Evolutionary conservation across 106 monocot genomes (phyloP), one percentile per base, ranked within the genome.

Genomic region (Phalaenopsis aphrodite): DNA sequence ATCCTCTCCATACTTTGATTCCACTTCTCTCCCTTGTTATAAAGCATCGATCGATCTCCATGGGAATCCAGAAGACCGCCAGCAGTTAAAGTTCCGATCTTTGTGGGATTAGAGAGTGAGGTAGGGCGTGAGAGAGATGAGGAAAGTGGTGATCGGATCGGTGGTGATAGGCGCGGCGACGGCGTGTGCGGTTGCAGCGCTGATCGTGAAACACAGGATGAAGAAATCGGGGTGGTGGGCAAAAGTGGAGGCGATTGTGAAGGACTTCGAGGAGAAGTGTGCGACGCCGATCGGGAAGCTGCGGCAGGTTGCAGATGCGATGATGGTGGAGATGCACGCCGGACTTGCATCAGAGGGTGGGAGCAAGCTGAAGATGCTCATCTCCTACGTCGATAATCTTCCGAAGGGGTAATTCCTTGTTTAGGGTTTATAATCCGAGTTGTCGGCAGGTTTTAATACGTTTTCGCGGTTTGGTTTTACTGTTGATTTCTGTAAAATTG

Each of bases 361-460:
- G 11, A 96, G 91, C 85, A 89, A 89, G 83, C 94, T 98, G 45
- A 94, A 98, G 92, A 98, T 98, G 97, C 90, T 98, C 79, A 89
- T 98, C 75, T 92, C 94, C 87, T 98, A 89, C 75, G 97, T 94
- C 48, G 92, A 98, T 49, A 92, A 88, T 47, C 92, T 98, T 77
- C 97, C 97, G 65, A 94, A 92, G 36, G 97, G 97, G 96, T 94
- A 86, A 42, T 36, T 30, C 19, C 65, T 18, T 24, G 1, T 43
- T 48, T 56, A 30, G 55, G 19, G n/a, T 16, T 17, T 30, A 17
- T 74, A 30, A 49, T 48, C 24, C 76, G 21, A 17, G 21, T 76
- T 15, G 24, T 69, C 38, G 19, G 30, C 21, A 21, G 1, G 21
- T 3, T 2, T 21, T 52, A 52, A 52, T 52, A 10, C 52, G 52